Conservation (phyloP, 2,329 filamentous ascomycete species). For the Fusarium sp. region DNA sequence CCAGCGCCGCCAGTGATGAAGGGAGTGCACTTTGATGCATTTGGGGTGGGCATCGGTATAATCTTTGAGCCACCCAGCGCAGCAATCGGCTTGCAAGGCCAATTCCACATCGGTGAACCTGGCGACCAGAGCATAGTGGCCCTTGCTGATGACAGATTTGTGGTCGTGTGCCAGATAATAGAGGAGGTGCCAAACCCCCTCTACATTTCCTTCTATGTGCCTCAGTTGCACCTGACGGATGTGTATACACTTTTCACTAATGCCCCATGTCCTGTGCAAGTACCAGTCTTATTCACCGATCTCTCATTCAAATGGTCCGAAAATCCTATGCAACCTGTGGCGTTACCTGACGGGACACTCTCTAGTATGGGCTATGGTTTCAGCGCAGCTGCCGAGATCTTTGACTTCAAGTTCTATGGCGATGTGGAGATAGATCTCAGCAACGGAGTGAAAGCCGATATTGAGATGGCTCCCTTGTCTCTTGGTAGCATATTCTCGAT, state of each 20-base stretch:
- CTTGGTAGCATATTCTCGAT: background rate
- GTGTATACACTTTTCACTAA: background rate
- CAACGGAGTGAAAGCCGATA: background rate
- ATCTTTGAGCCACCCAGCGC: background rate
- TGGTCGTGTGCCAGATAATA: background rate
- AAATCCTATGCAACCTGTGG: background rate
- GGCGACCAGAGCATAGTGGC: background rate
- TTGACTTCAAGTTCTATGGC: background rate
- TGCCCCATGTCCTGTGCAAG: background rate
- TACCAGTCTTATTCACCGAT: background rate
- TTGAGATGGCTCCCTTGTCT: slow-evolving; percentile 4
- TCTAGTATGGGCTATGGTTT: slow-evolving; percentile 11
- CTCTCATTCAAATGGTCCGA: background rate
- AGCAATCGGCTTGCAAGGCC: background rate
- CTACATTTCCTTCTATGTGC: slow-evolving; percentile 5
- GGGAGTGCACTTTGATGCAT: slow-evolving; percentile 3
- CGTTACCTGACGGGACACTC: background rate
- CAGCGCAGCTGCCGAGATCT: background rate
- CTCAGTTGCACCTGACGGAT: background rate
- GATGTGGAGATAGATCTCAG: background rate
- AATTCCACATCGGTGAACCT: background rate
- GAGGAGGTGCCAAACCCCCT: background rate
- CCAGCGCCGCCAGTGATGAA: background rate
- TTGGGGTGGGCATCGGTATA: background rate
- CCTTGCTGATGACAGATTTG: background rate